Evolutionary conservation across 1,139 yeast genomes (phyloP).

Genomic region (Starmera stellimalicola): DNA sequence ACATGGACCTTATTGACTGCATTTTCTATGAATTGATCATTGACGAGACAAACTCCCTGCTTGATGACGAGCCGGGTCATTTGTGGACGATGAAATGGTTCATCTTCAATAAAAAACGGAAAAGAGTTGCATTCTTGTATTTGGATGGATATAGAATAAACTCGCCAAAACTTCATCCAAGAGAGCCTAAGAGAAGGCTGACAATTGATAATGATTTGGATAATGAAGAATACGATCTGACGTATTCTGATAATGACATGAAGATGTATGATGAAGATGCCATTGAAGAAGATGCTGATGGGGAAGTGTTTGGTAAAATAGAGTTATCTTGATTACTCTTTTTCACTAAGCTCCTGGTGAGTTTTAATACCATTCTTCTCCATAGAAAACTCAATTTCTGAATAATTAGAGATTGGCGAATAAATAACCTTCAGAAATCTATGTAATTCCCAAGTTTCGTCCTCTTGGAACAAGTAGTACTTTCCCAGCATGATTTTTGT

Average conservation of each 20-base stretch:
- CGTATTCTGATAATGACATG: conserved; percentile 25
- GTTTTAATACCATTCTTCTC: conserved; percentile 21
- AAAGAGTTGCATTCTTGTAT: conserved; percentile 82
- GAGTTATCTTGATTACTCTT: too few relatives aligned
- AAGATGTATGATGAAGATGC: conserved; percentile 18
- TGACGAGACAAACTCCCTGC: conserved; percentile 43
- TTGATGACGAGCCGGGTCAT: conserved; percentile 48
- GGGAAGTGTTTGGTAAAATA: conserved; percentile 27
- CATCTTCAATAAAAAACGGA: conserved; percentile 80
- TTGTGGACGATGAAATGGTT: conserved; percentile 91
- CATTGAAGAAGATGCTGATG: conserved; percentile 17
- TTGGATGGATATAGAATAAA: conserved; percentile 31
- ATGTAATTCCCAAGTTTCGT: conserved; percentile 13
- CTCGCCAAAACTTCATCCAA: conserved; percentile 19
- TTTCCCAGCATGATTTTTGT: conserved; percentile 31
- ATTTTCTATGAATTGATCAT: conserved; percentile 51
- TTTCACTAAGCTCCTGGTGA: too few relatives aligned
- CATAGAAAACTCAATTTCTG: conserved; percentile 21
- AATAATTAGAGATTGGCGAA: conserved; percentile 19
- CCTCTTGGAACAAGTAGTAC: conserved; percentile 8
- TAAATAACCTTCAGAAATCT: conserved; percentile 30
- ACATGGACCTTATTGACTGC: conserved; percentile 74
- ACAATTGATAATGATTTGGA: conserved; percentile 29
- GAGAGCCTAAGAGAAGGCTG: conserved; percentile 18
- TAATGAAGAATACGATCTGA: conserved; percentile 41